Conservation (phyloP, 768 basidiomycete genomes). For the Melanogaster broomeanus region DNA sequence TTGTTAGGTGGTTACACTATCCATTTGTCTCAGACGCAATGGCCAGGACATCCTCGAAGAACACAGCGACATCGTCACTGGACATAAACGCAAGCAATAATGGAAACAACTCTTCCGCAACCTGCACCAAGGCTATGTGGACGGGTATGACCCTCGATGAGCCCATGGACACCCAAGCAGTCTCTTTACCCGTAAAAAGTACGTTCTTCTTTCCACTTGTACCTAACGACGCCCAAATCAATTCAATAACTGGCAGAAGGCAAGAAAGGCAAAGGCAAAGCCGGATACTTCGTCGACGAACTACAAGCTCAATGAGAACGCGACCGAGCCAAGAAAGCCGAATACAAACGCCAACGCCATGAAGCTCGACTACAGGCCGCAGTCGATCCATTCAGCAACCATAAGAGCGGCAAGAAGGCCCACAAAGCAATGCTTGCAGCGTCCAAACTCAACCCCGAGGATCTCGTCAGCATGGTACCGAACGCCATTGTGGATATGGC, state of each 20-base stretch:
- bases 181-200: conserved; percentile 39
- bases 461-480: conserved; percentile 28
- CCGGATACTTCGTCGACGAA: conserved; percentile 45
- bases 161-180: conserved; percentile 26
- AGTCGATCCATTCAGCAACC: conserved; percentile 61
- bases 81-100: conserved; percentile 47
- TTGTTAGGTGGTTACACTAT: background rate
- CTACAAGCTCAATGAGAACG: conserved; percentile 74
- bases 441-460: conserved; percentile 46
- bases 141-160: conserved; percentile 38
- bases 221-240: background rate
- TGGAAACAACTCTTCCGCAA: conserved; percentile 61
- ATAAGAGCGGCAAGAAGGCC: conserved; percentile 69
- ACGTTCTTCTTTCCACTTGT: conserved; percentile 26
- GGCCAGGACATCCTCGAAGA: conserved; percentile 64
- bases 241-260: conserved; percentile 18
- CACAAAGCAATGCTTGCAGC: conserved; percentile 67
- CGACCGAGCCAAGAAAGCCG: conserved; percentile 84
- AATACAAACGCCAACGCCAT: conserved; percentile 63
- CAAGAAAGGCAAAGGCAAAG: conserved; percentile 29
- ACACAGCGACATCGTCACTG: conserved; percentile 48
- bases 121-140: conserved; percentile 56
- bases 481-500: conserved; percentile 63
- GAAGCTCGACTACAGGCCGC: conserved; percentile 55
- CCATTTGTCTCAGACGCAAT: conserved; percentile 33